Evolutionary conservation across 2,329 filamentous ascomycete species (phyloP).

Genomic region (Colletotrichum acutatum): DNA sequence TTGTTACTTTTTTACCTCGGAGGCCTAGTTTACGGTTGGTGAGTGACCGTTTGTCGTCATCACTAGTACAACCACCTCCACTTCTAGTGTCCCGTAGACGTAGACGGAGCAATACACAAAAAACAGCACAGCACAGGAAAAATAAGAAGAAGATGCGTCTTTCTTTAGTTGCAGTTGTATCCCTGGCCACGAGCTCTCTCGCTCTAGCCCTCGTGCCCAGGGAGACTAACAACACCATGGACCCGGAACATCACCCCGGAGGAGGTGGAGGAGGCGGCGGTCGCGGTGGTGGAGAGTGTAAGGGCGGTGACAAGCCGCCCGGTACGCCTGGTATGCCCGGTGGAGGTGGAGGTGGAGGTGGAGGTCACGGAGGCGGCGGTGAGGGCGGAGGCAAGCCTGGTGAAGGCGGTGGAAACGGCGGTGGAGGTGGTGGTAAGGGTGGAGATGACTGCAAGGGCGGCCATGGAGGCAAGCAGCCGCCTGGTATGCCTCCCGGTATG

Average conservation of each 20-base stretch:
- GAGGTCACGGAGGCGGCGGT: neutral
- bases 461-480: neutral
- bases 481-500: no score
- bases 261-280: neutral
- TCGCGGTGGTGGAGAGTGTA: neutral
- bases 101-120: neutral
- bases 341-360: neutral
- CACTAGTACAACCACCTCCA: neutral
- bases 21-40: neutral
- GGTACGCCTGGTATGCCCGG: neutral
- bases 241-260: neutral
- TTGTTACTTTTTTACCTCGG: neutral
- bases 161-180: constrained; percentile 23
- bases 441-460: neutral
- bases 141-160: constrained; percentile 16
- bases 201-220: constrained; percentile 13
- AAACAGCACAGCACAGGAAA: neutral
- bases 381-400: neutral
- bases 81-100: neutral
- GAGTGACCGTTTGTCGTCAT: neutral
- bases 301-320: neutral
- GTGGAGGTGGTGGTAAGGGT: neutral
- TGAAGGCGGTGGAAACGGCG: neutral
- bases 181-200: constrained; percentile 26
- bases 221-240: neutral